Evolutionary conservation across 768 basidiomycete genomes (phyloP).

Genomic region (Trametopsis cervina): DNA sequence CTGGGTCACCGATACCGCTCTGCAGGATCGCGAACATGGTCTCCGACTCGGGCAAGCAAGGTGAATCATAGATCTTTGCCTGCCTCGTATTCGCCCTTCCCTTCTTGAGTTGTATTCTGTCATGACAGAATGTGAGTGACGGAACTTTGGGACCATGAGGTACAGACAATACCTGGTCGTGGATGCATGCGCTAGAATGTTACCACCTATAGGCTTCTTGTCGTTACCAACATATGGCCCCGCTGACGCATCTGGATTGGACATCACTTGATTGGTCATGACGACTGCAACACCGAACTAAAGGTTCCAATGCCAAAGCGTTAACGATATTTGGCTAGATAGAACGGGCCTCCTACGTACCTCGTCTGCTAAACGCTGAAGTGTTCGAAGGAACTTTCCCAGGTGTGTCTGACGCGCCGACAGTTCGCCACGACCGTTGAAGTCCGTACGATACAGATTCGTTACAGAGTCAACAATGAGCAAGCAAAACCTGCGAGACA

Average conservation of each 20-base stretch:
- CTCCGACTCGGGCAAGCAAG: slow-evolving; percentile 94
- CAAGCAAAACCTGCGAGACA: slow-evolving; percentile 87
- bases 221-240: slow-evolving; percentile 85
- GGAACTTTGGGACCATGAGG: neutral
- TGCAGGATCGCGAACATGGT: slow-evolving; percentile 90
- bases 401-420: slow-evolving; percentile 94
- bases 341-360: slow-evolving; percentile 34
- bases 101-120: slow-evolving; percentile 90
- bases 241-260: slow-evolving; percentile 92
- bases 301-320: slow-evolving; percentile 3
- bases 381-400: slow-evolving; percentile 88
- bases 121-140: neutral
- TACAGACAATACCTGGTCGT: slow-evolving; percentile 97
- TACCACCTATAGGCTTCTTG: slow-evolving; percentile 98
- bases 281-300: slow-evolving; percentile 98
- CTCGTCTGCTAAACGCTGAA: slow-evolving; percentile 94
- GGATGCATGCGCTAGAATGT: slow-evolving; percentile 98
- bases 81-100: slow-evolving; percentile 86
- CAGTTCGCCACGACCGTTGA: slow-evolving; percentile 90
- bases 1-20: slow-evolving; percentile 91
- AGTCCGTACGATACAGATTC: slow-evolving; percentile 92
- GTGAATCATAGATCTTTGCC: slow-evolving; percentile 97
- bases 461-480: slow-evolving; percentile 97
- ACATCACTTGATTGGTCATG: slow-evolving; percentile 98
- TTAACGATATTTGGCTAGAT: neutral